Conservation (phyloP, 2,329 filamentous ascomycete species). For the Microdochium paspali region DNA sequence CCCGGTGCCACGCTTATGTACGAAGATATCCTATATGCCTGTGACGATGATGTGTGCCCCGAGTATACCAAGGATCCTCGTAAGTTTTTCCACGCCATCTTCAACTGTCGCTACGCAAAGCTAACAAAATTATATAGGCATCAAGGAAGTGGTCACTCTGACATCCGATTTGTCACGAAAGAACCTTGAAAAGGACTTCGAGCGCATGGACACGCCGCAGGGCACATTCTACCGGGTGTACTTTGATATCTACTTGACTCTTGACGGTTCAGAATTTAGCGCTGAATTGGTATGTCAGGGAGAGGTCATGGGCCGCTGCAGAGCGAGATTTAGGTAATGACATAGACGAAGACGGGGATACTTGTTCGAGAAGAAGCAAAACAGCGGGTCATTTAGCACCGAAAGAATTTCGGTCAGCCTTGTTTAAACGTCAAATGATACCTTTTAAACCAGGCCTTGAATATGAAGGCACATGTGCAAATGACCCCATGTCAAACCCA, state of each 20-base stretch:
- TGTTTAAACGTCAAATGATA: neutral
- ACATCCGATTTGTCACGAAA: slow-evolving; percentile 95
- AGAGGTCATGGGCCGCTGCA: slow-evolving; percentile 96
- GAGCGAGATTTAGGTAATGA: slow-evolving; percentile 68
- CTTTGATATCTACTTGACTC: slow-evolving; percentile 77
- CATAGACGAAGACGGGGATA: neutral
- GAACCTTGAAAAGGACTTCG: slow-evolving; percentile 98
- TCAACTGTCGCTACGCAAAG: slow-evolving; percentile 13
- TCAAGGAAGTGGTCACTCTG: slow-evolving; percentile 97
- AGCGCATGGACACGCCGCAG: slow-evolving; percentile 97
- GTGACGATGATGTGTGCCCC: slow-evolving; percentile 94
- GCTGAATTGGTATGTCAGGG: slow-evolving; percentile 98
- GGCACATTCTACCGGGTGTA: slow-evolving; percentile 87
- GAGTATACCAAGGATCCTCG: slow-evolving; percentile 99
- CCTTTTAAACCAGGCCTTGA: neutral
- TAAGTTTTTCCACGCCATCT: slow-evolving; percentile 45
- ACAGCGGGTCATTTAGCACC: neutral
- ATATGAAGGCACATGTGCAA: neutral
- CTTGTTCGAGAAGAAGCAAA: neutral
- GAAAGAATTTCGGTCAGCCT: neutral
- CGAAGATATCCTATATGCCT: slow-evolving; percentile 95
- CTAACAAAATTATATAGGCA: slow-evolving; percentile 47
- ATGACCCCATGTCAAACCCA: too few species aligned
- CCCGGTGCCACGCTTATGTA: slow-evolving; percentile 98
- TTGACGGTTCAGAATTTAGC: slow-evolving; percentile 96